Conservation (phyloP, 2,329 filamentous ascomycete species). For the Penicillium frequentans region DNA sequence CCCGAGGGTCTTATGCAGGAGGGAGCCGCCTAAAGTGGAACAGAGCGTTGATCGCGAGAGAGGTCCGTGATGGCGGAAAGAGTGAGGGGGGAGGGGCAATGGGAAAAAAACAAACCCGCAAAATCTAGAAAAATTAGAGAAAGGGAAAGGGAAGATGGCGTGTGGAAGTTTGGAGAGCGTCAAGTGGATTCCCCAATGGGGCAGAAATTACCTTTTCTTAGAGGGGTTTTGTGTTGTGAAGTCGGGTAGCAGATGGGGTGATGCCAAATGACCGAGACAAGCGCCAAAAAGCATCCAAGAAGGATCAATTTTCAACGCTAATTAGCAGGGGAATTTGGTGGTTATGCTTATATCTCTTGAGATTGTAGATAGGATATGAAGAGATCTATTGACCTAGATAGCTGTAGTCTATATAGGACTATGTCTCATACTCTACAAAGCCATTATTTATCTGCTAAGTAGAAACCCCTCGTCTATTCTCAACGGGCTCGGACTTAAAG, state of each 20-base stretch:
- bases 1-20: conserved; percentile 11
- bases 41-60: conserved; percentile 1
- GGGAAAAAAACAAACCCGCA: not conserved
- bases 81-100: not conserved
- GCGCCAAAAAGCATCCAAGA: conserved; percentile 8
- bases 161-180: not conserved
- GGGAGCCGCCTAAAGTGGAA: conserved; percentile 11
- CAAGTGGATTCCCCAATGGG: not conserved
- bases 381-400: too few species aligned
- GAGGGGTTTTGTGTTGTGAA: not conserved
- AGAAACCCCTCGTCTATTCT: not conserved
- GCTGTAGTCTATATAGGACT: too few species aligned
- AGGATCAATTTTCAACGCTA: not conserved
- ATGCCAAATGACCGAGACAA: conserved; percentile 15
- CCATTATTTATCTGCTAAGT: too few species aligned
- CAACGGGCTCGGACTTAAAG: not conserved
- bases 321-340: not conserved
- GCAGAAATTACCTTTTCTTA: not conserved
- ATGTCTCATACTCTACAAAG: too few species aligned
- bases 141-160: not conserved
- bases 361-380: too few species aligned
- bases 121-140: not conserved
- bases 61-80: conserved; percentile 6
- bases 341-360: too few species aligned
- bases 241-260: not conserved